These are phyloP conservation scores for Aphanomyces invadans DNA, from an alignment of 352 stramenopile species.

Conservation along the genomic window DNA sequence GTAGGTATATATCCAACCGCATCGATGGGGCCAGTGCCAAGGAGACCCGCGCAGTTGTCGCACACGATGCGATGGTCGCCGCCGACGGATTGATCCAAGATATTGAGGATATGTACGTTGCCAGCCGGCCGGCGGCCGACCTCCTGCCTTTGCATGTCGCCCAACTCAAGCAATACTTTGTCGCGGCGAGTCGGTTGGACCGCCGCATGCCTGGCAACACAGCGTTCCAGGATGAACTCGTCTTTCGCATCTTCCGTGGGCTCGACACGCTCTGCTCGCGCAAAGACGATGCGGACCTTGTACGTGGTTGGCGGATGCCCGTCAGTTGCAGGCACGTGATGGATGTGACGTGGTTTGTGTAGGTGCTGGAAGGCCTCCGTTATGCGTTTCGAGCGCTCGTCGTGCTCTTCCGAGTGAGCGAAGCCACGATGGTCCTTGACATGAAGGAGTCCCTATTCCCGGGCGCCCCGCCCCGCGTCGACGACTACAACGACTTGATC, in stretches of 20 bases:
- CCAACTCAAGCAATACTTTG: conserved; percentile 76
- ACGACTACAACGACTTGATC: conserved; percentile 23
- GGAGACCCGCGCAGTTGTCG: conserved; percentile 44
- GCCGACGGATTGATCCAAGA: conserved; percentile 28
- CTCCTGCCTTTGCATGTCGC: conserved; percentile 29
- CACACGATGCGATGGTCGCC: conserved; percentile 37
- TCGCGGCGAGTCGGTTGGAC: conserved; percentile 47
- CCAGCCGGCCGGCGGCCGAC: too few species aligned
- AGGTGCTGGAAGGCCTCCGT: conserved; percentile 11
- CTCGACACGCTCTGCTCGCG: conserved; percentile 29
- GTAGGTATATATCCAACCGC: conserved; percentile 21
- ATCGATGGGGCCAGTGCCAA: conserved; percentile 36
- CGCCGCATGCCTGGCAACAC: conserved; percentile 46
- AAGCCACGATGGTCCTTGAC: conserved; percentile 10
- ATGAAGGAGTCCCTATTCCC: conserved; percentile 12
- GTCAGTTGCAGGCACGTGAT: too few species aligned
- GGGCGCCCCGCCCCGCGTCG: not conserved
- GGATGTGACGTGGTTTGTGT: too few species aligned
- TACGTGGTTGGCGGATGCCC: too few species aligned
- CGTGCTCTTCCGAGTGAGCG: conserved; percentile 10
- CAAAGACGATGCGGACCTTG: too few species aligned
- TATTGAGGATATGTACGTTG: conserved; percentile 41
- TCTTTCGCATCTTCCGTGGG: conserved; percentile 53
- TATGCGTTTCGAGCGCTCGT: conserved; percentile 11
- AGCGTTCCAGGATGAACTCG: conserved; percentile 47